Evolutionary conservation across 495 filamentous ascomycete genomes (phyloP), one percentile per base, ranked within the genome.

Genomic region (Aspergillus hancockii): DNA sequence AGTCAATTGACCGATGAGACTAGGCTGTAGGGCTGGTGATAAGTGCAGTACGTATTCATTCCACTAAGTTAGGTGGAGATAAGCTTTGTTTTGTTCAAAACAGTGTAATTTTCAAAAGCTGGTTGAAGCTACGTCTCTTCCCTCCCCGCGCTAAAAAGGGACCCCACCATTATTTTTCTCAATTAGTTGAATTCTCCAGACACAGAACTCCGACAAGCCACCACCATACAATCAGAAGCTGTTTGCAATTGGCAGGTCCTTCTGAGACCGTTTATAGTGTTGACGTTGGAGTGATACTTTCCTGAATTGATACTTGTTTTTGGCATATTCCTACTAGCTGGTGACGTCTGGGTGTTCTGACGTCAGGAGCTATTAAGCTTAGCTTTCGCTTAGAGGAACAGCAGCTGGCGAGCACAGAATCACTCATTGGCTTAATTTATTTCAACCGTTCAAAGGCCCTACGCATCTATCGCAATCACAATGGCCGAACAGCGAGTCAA

Each of bases 401-500:
- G 14, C 38, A 18, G 38, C 38, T 41, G n/a, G 14, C 38, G 38
- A 41, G 38, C 38, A n/a, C 14, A 41, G 14, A 41, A 16, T 3
- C 25, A 30, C 4, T 10, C 23, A 51, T 28, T 4, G 12, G 25
- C 14, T 31, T 51, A 8, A 1, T 12, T 41, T n/a, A 19, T 31
- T 34, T 41, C n/a, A 18, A 16, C 16, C 16, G 10, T 31, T 19
- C 6, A 22, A n/a, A 7, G 16, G n/a, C 19, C 31, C 9, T 32
- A 12, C 23, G 30, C n/a, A 21, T 34, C 16, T 3, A 30, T 34
- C n/a, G 22, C 22, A 45, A 6, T 43, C 62, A 71, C 22, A 43
- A 73, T 77, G 71, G 62, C 71, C 14, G 59, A 70, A 43, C 57
- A 63, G 54, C 49, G 67, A 55, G 67, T 69, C 36, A 65, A 69